A percentile compares a stretch with the other conserved stretches of the same genome.
These are phyloP conservation scores for Huntiella moniliformis DNA, from an alignment of 2,329 filamentous ascomycete genomes.

Conservation along the genomic window DNA sequence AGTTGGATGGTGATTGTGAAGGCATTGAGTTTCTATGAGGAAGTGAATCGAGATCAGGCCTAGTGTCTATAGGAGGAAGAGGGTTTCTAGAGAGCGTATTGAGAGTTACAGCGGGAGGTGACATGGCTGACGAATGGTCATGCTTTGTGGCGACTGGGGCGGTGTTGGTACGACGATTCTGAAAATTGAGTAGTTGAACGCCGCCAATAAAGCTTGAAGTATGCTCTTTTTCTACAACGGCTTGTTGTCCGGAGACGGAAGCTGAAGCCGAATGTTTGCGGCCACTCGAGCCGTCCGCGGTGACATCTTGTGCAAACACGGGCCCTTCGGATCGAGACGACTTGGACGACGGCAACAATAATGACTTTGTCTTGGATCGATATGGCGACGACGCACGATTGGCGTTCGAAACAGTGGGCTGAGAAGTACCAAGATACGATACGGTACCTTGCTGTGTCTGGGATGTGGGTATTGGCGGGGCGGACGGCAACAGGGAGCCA, in stretches of 20 bases:
- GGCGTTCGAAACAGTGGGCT: not conserved
- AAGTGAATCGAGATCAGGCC: constrained; percentile 1
- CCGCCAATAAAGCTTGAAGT: not conserved
- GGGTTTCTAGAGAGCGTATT: constrained; percentile 15
- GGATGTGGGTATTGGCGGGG: not conserved
- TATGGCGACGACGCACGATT: constrained; percentile 6
- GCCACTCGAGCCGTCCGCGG: constrained; percentile 12
- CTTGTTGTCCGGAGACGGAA: constrained; percentile 14
- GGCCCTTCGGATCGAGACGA: too few species aligned
- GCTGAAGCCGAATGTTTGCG: constrained; percentile 10
- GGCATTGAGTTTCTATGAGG: constrained; percentile 7
- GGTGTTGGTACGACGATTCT: not conserved
- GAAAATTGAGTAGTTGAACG: constrained; percentile 13
- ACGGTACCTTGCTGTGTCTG: constrained; percentile 4
- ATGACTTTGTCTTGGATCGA: constrained; percentile 10
- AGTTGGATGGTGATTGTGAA: constrained; percentile 7
- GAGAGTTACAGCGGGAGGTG: not conserved
- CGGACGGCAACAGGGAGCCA: constrained; percentile 2
- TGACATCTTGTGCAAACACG: too few species aligned
- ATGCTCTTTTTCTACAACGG: constrained; percentile 8
- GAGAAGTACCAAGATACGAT: constrained; percentile 6
- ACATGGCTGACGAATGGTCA: too few species aligned
- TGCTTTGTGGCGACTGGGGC: not conserved
- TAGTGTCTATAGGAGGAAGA: constrained; percentile 15
- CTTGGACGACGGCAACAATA: constrained; percentile 12